Base-by-base conservation (phyloP, 495 filamentous ascomycete species). In the Neurospora sp. region DNA sequence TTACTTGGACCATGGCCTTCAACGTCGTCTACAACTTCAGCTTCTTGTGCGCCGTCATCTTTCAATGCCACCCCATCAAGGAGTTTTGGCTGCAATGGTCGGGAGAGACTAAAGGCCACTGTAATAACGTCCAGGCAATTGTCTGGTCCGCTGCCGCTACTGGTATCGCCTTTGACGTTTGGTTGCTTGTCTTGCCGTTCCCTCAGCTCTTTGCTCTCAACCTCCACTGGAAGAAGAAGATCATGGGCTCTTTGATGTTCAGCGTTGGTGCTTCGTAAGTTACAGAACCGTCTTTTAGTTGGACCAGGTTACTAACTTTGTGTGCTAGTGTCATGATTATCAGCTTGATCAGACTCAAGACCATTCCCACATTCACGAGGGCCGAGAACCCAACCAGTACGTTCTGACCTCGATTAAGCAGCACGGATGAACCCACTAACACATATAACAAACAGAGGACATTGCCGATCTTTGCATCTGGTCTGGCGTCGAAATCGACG, bases 21-120 rank as follows among this genome's bases (percentile, higher is more conserved):
- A 80, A 82, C 72, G 68, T 79, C 37, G 53, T 74, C n/a, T 85
- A 82, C 75, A 79, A 78, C 48, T 9, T 86, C 12, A 77, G 74
- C 70, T 85, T 85, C 69, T 69, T 81, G 37, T 61, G 84, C 10
- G 76, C 76, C 31, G 76, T 79, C 35, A 70, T 81, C 27, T 82
- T 85, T 45, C 83, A 86, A 75, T 88, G 85, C 76, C 70, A 44
- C 8, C 86, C 85, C 10, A 76, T 86, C 27, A 14, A 72, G 0
- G 37, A 71, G 4, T 79, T 78, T 59, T 82, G 81, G 81, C 41
- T 42, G 10, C 68, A 71, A 31, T 84, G 82, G 82, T 73, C 80
- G 68, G 75, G 75, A 9, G 69, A 71, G 2, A 45, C 74, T 0
- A 1, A 73, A 22, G 78, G 74, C 1, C 75, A 79, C 27, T 85